phyloP scores from a whole-genome alignment of 1,139 yeast species.

The Blastobotrys serpentis region DNA sequence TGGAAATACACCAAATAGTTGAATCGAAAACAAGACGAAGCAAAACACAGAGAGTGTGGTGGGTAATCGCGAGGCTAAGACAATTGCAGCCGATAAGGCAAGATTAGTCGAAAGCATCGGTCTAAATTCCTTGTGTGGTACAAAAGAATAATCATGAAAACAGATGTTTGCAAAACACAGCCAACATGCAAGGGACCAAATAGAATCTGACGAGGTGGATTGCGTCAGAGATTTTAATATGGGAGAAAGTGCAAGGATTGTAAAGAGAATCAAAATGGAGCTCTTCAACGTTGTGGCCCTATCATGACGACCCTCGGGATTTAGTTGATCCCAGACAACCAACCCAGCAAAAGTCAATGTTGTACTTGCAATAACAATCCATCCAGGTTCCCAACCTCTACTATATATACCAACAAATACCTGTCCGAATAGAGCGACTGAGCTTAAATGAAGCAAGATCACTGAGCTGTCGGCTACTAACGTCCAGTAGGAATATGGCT shows the following conservation, averaged over 20 bases:
- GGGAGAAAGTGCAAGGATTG: slow-evolving; percentile 78
- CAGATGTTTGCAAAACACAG: slow-evolving; percentile 65
- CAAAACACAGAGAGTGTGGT: slow-evolving; percentile 78
- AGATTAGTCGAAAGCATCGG: slow-evolving; percentile 81
- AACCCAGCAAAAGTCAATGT: slow-evolving; percentile 42
- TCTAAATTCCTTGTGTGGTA: slow-evolving; percentile 35
- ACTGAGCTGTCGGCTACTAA: slow-evolving; percentile 67
- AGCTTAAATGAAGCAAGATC: slow-evolving; percentile 63
- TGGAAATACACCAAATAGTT: slow-evolving; percentile 71
- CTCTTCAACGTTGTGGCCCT: slow-evolving; percentile 51
- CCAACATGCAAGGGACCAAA: slow-evolving; percentile 89
- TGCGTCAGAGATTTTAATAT: slow-evolving; percentile 83
- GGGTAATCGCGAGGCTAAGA: slow-evolving; percentile 77
- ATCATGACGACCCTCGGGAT: slow-evolving; percentile 17
- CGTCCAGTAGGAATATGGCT: slow-evolving; percentile 61
- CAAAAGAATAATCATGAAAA: slow-evolving; percentile 59
- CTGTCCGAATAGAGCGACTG: slow-evolving; percentile 57
- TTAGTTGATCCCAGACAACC: slow-evolving; percentile 37
- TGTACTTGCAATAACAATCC: slow-evolving; percentile 35
- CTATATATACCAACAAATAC: slow-evolving; percentile 54
- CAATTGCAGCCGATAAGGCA: slow-evolving; percentile 82
- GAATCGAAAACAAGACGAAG: slow-evolving; percentile 71
- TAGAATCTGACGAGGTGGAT: slow-evolving; percentile 89
- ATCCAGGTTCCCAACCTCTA: slow-evolving; percentile 35
- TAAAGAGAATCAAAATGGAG: slow-evolving; percentile 63